phyloP scores from a whole-genome alignment of 106 monocot genomes.

The Dendrobium catenatum region DNA sequence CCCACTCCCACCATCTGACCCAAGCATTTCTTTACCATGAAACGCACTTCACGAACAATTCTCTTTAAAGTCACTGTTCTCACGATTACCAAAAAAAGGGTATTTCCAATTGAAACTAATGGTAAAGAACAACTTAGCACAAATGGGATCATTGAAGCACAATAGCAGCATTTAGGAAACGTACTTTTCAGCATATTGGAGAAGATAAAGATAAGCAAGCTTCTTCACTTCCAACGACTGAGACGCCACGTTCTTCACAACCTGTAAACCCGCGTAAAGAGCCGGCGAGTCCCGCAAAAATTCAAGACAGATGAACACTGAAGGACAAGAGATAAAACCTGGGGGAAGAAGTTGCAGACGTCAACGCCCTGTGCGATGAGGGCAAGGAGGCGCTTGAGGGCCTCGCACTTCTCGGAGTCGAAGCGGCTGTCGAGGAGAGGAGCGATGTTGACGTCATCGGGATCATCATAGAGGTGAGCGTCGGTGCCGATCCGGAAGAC shows the following conservation, averaged over 20 bases:
- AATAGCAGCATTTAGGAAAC: conserved; percentile 4
- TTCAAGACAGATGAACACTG: background rate
- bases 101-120: background rate
- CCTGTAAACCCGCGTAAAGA: conserved; percentile 23
- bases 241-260: conserved; percentile 93
- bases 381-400: conserved; percentile 94
- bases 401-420: conserved; percentile 89
- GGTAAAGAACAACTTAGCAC: background rate
- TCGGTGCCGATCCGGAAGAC: conserved; percentile 92
- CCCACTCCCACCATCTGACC: background rate
- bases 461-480: conserved; percentile 97
- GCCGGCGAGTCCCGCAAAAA: background rate
- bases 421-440: conserved; percentile 83
- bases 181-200: conserved; percentile 94
- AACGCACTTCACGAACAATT: background rate
- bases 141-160: background rate
- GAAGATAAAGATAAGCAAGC: conserved; percentile 87
- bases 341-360: conserved; percentile 86
- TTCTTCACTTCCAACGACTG: conserved; percentile 90
- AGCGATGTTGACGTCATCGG: conserved; percentile 73
- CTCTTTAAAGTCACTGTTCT: background rate
- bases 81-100: background rate
- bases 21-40: background rate
- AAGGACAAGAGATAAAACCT: conserved; percentile 32
- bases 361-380: conserved; percentile 92